phyloP scores from a whole-genome alignment of 2,329 filamentous ascomycete species.

The Talaromyces sp. region DNA sequence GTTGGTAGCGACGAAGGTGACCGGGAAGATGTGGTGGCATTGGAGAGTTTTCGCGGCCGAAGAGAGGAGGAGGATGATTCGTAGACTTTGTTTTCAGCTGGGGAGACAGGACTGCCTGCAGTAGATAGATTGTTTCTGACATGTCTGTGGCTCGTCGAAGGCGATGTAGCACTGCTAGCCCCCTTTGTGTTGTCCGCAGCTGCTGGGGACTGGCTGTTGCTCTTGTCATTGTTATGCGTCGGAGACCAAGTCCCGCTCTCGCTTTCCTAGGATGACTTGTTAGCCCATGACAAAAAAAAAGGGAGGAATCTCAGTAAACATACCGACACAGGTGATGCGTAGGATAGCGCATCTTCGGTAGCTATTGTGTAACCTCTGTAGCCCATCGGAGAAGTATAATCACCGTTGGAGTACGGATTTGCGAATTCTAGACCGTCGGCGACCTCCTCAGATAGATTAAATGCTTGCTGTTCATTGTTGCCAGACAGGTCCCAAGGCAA shows the following conservation, averaged over 20 bases:
- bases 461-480: background rate
- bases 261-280: constrained; percentile 1
- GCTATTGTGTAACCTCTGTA: constrained; percentile 10
- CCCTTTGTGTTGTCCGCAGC: background rate
- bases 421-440: constrained; percentile 2
- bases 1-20: constrained; percentile 3
- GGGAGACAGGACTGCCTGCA: background rate
- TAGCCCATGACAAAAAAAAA: background rate
- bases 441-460: constrained; percentile 4
- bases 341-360: constrained; percentile 10
- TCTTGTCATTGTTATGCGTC: constrained; percentile 5
- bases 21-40: constrained; percentile 2
- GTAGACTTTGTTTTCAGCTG: background rate
- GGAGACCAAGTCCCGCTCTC: constrained; percentile 11
- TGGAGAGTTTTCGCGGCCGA: constrained; percentile 7
- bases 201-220: constrained; percentile 5
- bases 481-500: constrained; percentile 7
- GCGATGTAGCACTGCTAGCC: background rate
- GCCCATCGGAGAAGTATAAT: constrained; percentile 2
- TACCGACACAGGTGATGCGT: constrained; percentile 10
- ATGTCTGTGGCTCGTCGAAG: background rate
- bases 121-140: background rate
- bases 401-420: constrained; percentile 2
- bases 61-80: background rate
- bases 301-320: background rate